Evolutionary conservation across 306 rosid genomes (phyloP), one percentile per base, ranked within the genome.

Genomic region (Cicer yamashitae): DNA sequence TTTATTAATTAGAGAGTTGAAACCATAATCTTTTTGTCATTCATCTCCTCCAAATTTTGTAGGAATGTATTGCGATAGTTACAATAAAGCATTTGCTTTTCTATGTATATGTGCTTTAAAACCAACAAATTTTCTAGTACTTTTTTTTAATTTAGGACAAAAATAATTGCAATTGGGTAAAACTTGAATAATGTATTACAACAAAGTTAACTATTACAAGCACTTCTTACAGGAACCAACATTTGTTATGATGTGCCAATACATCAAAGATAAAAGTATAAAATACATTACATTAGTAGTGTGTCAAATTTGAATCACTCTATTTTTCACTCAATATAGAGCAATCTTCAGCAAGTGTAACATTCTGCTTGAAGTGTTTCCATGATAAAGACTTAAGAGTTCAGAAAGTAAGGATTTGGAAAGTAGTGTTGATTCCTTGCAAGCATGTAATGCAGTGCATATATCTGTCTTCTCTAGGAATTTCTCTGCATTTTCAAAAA

Each of bases 371-470:
- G 52, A 59, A 8, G 9, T 70, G 20, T 34, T 56, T 52, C 20
- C 69, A 25, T 64, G 53, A 47, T 64, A 67, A 89, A 64, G 87
- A 80, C 67, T 10, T 10, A 65, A 65, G 71, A 65, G 53, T 0
- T 71, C 83, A 0, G 89, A 69, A 13, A 84, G 51, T 69, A 73
- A 17, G 41, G 79, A 86, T 63, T 73, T 68, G 13, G 12, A 54
- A 20, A 60, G 40, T 15, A n/a, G 53, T 15, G 20, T 34, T 14
- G 76, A 38, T 6, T 74, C 75, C 54, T 83, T 81, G 82, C 96
- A 94, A 53, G 97, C 96, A 71, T 89, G 96, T 51, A 92, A 72
- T 10, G 77, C 76, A 10, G 71, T 82, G 92, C 99, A 92, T 77
- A 94, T 64, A 72, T 94, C 93, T 38, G 82, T 79, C 8, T 71